Evolutionary conservation across 139 green algal genomes (phyloP).

Genomic region (Chlamydomonas schloesseri): DNA sequence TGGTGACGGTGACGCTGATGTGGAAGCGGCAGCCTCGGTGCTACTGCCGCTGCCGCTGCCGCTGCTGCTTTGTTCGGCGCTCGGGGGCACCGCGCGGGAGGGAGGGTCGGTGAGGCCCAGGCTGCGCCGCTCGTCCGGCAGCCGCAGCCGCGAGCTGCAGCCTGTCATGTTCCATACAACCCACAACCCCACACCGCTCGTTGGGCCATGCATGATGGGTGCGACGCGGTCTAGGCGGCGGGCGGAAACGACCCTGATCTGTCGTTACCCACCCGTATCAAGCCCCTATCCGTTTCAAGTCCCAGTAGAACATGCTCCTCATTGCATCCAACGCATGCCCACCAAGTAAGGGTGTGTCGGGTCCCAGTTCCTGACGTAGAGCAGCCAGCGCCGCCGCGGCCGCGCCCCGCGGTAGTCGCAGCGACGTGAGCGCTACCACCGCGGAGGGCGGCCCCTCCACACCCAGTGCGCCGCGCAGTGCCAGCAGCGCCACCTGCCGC

Average conservation of each 20-base stretch:
- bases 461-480: constrained; percentile 1
- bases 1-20: too few species aligned
- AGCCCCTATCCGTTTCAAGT: too few species aligned
- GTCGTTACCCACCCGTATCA: too few species aligned
- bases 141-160: constrained; percentile 15
- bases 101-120: too few species aligned
- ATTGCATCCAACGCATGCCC: too few species aligned
- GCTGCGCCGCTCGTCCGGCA: constrained; percentile 11
- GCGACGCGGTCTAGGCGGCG: too few species aligned
- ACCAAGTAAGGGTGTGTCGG: constrained; percentile 1
- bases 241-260: too few species aligned
- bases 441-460: constrained; percentile 1
- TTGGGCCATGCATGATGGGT: too few species aligned
- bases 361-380: not conserved
- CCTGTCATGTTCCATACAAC: constrained; percentile 1
- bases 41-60: not conserved
- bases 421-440: not conserved
- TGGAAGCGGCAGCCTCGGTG: too few species aligned
- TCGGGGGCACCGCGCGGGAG: too few species aligned
- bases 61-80: not conserved
- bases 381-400: not conserved
- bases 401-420: not conserved
- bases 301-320: too few species aligned
- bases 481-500: constrained; percentile 20
- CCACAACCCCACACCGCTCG: too few species aligned